Percentiles rank a stretch among this genome's conserved stretches.
Conservation (phyloP, 1,284 basidiomycete species). For the Athelia sp. region DNA sequence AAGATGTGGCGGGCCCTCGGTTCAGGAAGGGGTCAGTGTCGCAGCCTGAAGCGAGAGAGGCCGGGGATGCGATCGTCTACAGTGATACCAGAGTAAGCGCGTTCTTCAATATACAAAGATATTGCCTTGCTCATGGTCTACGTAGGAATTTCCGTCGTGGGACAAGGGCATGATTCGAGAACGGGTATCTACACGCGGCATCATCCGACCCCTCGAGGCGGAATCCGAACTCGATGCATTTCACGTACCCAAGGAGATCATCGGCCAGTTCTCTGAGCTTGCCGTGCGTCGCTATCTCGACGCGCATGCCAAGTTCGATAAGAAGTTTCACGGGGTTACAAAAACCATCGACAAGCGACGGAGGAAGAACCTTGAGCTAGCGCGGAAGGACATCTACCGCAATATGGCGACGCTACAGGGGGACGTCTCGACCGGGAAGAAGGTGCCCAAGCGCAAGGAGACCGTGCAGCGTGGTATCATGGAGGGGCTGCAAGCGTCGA, state of each 20-base stretch:
- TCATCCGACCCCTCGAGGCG: constrained; percentile 76
- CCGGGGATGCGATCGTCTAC: constrained; percentile 51
- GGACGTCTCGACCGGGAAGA: constrained; percentile 14
- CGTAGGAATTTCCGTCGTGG: constrained; percentile 32
- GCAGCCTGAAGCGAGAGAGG: constrained; percentile 33
- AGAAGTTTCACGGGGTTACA: constrained; percentile 53
- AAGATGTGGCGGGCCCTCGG: constrained; percentile 44
- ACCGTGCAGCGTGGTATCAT: constrained; percentile 32
- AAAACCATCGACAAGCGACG: constrained; percentile 60
- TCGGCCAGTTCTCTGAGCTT: constrained; percentile 68
- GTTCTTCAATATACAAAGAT: too few relatives aligned
- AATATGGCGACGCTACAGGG: constrained; percentile 44
- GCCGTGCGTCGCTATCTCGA: constrained; percentile 61
- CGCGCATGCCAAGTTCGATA: constrained; percentile 50
- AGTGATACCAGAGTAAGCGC: not conserved
- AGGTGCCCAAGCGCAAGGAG: constrained; percentile 18
- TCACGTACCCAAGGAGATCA: constrained; percentile 52
- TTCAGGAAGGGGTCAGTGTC: constrained; percentile 29
- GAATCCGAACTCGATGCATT: constrained; percentile 63
- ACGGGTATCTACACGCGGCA: constrained; percentile 76
- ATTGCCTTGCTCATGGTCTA: constrained; percentile 1
- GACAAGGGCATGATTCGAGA: constrained; percentile 73
- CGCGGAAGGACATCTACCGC: constrained; percentile 49
- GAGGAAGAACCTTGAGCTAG: constrained; percentile 50
- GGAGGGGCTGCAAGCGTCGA: constrained; percentile 41